phyloP scores from a whole-genome alignment of 768 basidiomycete species.

The Podaxis sp. region DNA sequence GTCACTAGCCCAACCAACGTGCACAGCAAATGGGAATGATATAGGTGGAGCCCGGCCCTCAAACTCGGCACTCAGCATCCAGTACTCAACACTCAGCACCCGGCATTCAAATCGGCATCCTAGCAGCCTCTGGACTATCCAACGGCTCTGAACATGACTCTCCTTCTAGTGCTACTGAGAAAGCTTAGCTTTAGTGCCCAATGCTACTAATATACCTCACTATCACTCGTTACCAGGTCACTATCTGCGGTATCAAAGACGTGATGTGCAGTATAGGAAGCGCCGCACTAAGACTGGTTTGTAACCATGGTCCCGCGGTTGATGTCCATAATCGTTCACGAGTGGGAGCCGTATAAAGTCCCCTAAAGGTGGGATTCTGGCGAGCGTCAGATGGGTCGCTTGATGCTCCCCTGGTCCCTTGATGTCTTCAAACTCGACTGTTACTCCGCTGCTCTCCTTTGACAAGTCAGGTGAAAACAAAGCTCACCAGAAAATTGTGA shows the following conservation, averaged over 20 bases:
- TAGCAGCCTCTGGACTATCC: too few relatives aligned
- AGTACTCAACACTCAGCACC: too few relatives aligned
- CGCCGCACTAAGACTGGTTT: background rate
- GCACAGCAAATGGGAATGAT: too few relatives aligned
- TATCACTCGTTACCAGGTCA: background rate
- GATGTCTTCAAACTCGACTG: background rate
- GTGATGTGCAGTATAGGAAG: background rate
- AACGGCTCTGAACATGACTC: too few relatives aligned
- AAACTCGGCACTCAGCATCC: too few relatives aligned
- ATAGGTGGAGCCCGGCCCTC: too few relatives aligned
- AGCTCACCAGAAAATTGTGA: too few relatives aligned
- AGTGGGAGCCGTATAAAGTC: background rate
- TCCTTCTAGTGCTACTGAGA: too few relatives aligned
- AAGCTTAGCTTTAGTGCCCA: too few relatives aligned
- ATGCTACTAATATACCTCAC: too few relatives aligned
- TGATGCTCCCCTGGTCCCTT: background rate
- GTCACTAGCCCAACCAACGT: too few relatives aligned
- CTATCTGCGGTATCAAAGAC: background rate
- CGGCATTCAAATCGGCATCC: too few relatives aligned
- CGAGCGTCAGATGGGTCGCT: background rate
- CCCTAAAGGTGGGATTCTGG: background rate
- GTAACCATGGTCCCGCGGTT: background rate
- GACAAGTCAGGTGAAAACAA: background rate
- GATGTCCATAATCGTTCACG: background rate
- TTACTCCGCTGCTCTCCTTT: background rate